Evolutionary conservation across 495 filamentous ascomycete species (phyloP), one percentile per base, ranked within the genome.

Genomic region (Trichodelitschia bisporula): DNA sequence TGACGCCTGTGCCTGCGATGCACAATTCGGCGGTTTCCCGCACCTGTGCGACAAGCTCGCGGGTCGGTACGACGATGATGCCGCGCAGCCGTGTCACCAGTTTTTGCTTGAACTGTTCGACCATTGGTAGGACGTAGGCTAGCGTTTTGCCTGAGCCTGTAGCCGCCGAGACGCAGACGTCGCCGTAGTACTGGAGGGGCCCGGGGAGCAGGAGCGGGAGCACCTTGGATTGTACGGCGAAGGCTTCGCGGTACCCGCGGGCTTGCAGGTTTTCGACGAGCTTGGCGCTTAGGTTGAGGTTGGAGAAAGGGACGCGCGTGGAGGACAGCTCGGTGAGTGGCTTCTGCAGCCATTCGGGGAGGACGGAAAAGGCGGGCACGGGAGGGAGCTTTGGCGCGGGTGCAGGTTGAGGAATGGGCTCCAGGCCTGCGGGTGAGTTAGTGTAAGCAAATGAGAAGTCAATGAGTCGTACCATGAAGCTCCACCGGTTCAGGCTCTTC

Each of bases 91-190:
- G 64, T 0, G 68, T 72, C 3, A 64, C 47, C 14, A 56, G 51
- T 19, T 57, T 55, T 2, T 59, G 49, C 30, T 66, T 63, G 24
- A 95, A 49, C n/a, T 65, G 61, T 23, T 77, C 66, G 11, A 91
- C 53, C 39, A 93, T 63, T 0, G 84, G 84, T n/a, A 93, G 55
- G 1, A 80, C 59, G 37, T 95, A 95, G 3, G 84, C 71, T 2
- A 95, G 51, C 0, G 84, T 95, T 45, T 95, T 95, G 28, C 84
- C 84, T 0, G 84, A 93, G 3, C 84, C 84, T 1, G 84, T 95
- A 2, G 78, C 66, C 1, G 84, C 84, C 14, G 79, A 80, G 11
- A 95, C 64, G 30, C 86, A 74, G 4, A 95, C 36, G 51, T 95
- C 84, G 2, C 78, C 74, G 2, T 58, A 48, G 33, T 64, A 59